These are phyloP conservation scores for Dillenia suffruticosa DNA, from an alignment of 164 flowering plant genomes.

Conservation along the genomic window DNA sequence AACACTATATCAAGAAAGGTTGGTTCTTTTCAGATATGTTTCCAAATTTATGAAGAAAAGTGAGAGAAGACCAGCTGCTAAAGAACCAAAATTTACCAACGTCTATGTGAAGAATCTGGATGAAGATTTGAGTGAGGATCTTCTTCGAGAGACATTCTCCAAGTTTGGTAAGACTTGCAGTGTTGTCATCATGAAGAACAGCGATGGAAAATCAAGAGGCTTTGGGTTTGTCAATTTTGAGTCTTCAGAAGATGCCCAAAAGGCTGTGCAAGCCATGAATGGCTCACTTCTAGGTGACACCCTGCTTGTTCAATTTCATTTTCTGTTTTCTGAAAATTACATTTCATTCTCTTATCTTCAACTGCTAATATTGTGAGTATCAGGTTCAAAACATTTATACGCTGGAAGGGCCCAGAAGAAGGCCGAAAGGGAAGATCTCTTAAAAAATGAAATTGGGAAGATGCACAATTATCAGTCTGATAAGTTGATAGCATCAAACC, in stretches of 20 bases:
- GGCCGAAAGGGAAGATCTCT: conserved; percentile 27
- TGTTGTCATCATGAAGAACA: conserved; percentile 32
- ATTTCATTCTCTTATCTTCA: too few species aligned
- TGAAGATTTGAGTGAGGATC: conserved; percentile 29
- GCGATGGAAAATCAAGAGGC: conserved; percentile 39
- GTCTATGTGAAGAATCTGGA: conserved; percentile 44
- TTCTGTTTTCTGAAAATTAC: background rate
- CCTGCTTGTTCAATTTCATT: background rate
- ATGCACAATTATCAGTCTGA: background rate
- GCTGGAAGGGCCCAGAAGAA: conserved; percentile 45
- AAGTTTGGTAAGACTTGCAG: conserved; percentile 29
- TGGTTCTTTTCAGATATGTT: conserved; percentile 27
- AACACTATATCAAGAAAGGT: too few species aligned
- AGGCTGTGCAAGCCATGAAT: conserved; percentile 39
- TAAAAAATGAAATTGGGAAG: conserved; percentile 9
- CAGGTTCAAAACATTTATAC: conserved; percentile 38
- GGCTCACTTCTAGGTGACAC: conserved; percentile 33
- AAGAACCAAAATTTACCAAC: conserved; percentile 25
- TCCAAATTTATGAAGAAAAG: conserved; percentile 37
- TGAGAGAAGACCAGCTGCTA: conserved; percentile 16
- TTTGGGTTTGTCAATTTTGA: conserved; percentile 49
- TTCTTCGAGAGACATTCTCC: conserved; percentile 30
- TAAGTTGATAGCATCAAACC: conserved; percentile 23
- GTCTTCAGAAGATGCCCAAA: conserved; percentile 32
- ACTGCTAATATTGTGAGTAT: background rate